Evolutionary conservation across 2,329 filamentous ascomycete genomes (phyloP).

Genomic region (Nothomitra cinnamomea): DNA sequence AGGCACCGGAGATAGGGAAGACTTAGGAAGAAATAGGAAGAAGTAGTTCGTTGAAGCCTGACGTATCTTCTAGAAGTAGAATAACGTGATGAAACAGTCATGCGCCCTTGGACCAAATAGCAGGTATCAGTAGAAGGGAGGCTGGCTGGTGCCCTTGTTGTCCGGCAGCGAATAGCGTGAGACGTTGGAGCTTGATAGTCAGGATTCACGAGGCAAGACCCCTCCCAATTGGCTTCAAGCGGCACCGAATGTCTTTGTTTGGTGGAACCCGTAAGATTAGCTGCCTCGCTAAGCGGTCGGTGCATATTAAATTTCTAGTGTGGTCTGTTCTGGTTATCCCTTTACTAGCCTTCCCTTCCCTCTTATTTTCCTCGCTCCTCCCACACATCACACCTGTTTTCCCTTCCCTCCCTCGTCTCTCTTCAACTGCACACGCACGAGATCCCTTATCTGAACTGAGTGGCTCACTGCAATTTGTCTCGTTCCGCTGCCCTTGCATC

Average conservation of each 20-base stretch:
- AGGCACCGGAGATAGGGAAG: no score
- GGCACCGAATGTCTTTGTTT: constrained; percentile 2
- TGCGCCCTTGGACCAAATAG: not conserved
- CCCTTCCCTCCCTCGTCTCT: constrained; percentile 13
- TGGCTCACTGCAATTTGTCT: constrained; percentile 5
- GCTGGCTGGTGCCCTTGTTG: not conserved
- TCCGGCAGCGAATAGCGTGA: not conserved
- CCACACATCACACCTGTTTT: constrained; percentile 11
- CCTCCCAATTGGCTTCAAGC: not conserved
- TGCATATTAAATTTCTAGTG: not conserved
- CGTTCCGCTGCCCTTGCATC: not conserved
- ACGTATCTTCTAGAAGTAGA: not conserved
- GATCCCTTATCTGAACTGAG: not conserved
- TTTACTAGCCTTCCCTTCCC: constrained; percentile 9
- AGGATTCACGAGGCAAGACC: not conserved
- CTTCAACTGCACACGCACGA: constrained; percentile 7
- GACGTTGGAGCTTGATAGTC: not conserved
- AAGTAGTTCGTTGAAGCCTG: no score
- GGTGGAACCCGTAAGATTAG: constrained; percentile 1
- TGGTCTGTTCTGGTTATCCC: not conserved
- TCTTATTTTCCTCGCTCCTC: constrained; percentile 15
- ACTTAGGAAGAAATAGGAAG: no score
- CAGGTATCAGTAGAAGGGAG: not conserved
- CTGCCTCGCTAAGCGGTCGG: constrained; percentile 1
- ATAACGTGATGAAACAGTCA: not conserved